Base-by-base conservation (phyloP, 2,329 filamentous ascomycete species). In the Penicillium brevicompactum region DNA sequence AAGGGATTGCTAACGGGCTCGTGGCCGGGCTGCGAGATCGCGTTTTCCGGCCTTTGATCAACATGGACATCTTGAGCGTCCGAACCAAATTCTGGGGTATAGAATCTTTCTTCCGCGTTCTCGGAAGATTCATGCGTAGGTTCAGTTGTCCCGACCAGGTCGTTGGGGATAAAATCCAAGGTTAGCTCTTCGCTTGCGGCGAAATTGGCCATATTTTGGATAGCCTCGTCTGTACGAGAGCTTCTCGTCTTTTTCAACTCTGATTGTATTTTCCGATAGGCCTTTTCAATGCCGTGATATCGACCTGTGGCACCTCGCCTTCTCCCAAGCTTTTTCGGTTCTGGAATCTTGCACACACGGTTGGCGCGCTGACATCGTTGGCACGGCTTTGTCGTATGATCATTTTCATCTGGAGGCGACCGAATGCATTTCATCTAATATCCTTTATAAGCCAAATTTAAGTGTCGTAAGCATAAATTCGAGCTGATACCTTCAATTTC, bases 231-330 rank as follows among this genome's bases (percentile, higher is more conserved):
- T 3, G 13, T 21, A 38, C 30, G 31, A 40, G 31, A 14, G 32
- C 53, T 16, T 32, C 52, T 51, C 2, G 54, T 58, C 32, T 64
- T 69, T 5, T 58, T 57, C 24, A 66, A 45, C 41, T 70, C 67
- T 1, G 56, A 51, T 46, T 70, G 61, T 24, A 70, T 57, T 22
- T 67, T 67, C 4, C 66, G 61, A 32, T 61, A 64, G 1, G 64
- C 66, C 51, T 71, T 71, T 41, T 71, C 65, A 16, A 71, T 47
- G 7, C 67, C 67, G 14, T 53, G 57, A 57, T 70, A 71, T 2
- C 67, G 62, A 16, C 68, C 68, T 18, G 61, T 43, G 2, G 68
- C 64, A 1, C 68, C 68, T 14, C 51, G 63, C 22, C 58, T 67
- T 22, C 68, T 62, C 4, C 68, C 68, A 22, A 67, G 52, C 1